Base-by-base conservation (phyloP, 192 early-diverging fungal genomes). In the Coemansia sp. region DNA sequence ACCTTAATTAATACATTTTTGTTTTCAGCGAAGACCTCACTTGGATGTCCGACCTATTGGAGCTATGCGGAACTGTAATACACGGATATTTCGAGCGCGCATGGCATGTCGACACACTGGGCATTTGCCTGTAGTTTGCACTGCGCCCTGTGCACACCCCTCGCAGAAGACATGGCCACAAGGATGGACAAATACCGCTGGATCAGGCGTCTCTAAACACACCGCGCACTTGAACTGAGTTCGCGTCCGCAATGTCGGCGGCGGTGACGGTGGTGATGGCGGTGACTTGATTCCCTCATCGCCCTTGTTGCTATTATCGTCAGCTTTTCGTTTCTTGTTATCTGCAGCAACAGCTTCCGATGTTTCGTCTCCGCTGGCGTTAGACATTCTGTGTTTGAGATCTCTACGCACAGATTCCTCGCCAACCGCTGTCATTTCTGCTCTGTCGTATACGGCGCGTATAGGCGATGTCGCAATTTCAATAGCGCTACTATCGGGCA, bases 111-210 rank as follows among this genome's bases (percentile, higher is more conserved):
- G 74, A 19, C 80, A 82, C 45, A 82, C 79, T 0, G 79, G 79
- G 27, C 79, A 82, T 34, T 72, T 72, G 39, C 63, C 70, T 0
- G 80, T 77, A 4, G 72, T 68, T 60, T 77, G 80, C 7, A 64
- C 71, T 0, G 80, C 74, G 4, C 71, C 68, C 62, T 77, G 75
- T 17, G 75, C 80, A 23, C 80, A 82, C n/a, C 62, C 66, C 41
- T 82, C 80, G 42, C 80, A 82, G 37, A 82, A 82, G 4, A 82
- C 74, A 48, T 82, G 80, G 17, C 80, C 80, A 63, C 80, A 82
- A 57, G 80, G 74, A 31, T 82, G 71, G 29, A 74, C 61, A 64
- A 74, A 82, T 25, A 82, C 80, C 5, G 80, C 80, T 4, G 80
- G 80, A 27, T 82, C 75, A 7, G 80, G 80, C 46, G 44, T 57